Conservation (phyloP, 331 rosid species). For the Ulmus americana region DNA sequence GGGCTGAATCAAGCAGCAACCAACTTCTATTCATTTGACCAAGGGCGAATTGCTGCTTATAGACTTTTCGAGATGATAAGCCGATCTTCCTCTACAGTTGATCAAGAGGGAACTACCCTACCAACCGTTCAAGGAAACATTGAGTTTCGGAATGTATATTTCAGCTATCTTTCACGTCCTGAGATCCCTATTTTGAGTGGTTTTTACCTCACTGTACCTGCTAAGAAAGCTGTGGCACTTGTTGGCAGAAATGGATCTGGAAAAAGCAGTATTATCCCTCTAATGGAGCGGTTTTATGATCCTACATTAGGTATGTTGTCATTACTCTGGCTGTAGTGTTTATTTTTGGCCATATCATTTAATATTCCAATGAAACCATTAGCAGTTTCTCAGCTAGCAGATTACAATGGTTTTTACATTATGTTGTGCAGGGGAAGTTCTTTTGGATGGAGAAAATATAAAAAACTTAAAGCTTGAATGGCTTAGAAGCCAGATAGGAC, state of each 20-base stretch:
- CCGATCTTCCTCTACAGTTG: constrained; percentile 79
- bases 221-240: constrained; percentile 98
- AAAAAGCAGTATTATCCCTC: constrained; percentile 97
- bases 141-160: constrained; percentile 95
- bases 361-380: constrained; percentile 13
- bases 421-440: constrained; percentile 94
- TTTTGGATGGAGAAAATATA: constrained; percentile 96
- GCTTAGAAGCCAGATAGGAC: constrained; percentile 95
- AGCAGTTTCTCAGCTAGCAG: constrained; percentile 21
- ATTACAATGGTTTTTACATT: constrained; percentile 27
- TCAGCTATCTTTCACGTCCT: constrained; percentile 98
- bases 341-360: constrained; percentile 9
- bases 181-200: constrained; percentile 99
- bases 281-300: constrained; percentile 98
- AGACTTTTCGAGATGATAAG: constrained; percentile 98
- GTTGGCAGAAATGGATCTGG: constrained; percentile 99
- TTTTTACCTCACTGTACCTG: constrained; percentile 97
- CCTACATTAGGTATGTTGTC: constrained; percentile 78
- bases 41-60: constrained; percentile 98
- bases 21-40: constrained; percentile 97
- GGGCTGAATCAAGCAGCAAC: constrained; percentile 99
- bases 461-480: constrained; percentile 87
- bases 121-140: constrained; percentile 80
- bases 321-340: neutral
- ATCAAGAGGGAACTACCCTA: constrained; percentile 73